Evolutionary conservation across 2,329 filamentous ascomycete genomes (phyloP).

Genomic region (Fusarium verticillioides): DNA sequence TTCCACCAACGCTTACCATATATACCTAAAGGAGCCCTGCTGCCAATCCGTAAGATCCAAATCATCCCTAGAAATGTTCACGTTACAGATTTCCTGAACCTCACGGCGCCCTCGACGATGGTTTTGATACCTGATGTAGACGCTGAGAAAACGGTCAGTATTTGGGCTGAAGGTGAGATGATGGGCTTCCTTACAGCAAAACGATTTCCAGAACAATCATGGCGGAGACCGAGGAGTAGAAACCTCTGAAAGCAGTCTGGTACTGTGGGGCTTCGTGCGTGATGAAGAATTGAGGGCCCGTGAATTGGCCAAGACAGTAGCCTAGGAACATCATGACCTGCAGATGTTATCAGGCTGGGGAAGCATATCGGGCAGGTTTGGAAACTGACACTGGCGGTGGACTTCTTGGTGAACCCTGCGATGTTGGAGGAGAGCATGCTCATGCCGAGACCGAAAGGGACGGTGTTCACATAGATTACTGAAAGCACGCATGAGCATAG

Average conservation of each 20-base stretch:
- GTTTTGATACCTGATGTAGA: neutral
- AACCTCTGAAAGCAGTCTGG: neutral
- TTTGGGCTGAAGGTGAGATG: neutral
- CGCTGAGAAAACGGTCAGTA: neutral
- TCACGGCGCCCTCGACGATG: neutral
- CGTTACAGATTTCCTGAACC: too few species aligned
- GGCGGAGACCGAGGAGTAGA: neutral
- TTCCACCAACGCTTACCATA: neutral
- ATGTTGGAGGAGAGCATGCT: neutral
- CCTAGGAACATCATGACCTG: neutral
- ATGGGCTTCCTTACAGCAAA: neutral
- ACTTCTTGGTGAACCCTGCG: neutral
- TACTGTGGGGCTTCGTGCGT: neutral
- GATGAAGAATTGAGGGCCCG: neutral
- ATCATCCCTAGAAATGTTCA: neutral
- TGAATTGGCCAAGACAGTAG: neutral
- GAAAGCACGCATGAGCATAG: too few species aligned
- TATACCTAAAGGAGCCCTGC: neutral
- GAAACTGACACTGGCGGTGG: neutral
- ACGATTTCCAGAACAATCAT: neutral
- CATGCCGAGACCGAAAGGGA: neutral
- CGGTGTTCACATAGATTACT: neutral
- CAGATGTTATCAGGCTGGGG: neutral
- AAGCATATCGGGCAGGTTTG: neutral
- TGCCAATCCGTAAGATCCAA: neutral